Evolutionary conservation across 2,329 filamentous ascomycete species (phyloP).

Genomic region (Trichoderma sp.): DNA sequence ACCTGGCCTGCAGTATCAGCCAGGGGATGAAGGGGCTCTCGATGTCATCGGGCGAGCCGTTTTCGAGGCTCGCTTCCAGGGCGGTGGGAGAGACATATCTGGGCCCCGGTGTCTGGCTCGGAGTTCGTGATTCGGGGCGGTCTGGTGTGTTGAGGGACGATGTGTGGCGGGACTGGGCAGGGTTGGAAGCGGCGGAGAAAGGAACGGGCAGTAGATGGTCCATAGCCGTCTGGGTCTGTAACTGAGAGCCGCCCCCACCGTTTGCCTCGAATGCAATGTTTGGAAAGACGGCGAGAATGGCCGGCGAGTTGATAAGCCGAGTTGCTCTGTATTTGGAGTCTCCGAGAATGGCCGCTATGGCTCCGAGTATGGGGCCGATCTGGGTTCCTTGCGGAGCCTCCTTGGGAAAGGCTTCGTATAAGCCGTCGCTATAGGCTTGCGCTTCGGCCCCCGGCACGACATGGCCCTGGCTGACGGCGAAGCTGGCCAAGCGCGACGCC

Average conservation of each 20-base stretch:
- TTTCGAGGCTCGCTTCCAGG: constrained; percentile 40
- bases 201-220: constrained; percentile 66
- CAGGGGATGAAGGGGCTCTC: constrained; percentile 75
- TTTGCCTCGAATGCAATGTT: constrained; percentile 50
- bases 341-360: constrained; percentile 74
- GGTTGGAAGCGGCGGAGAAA: constrained; percentile 43
- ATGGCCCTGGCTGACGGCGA: constrained; percentile 67
- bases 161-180: constrained; percentile 34
- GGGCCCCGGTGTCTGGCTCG: constrained; percentile 37
- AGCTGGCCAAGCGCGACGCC: constrained; percentile 70
- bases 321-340: constrained; percentile 78
- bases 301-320: constrained; percentile 68
- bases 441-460: constrained; percentile 67
- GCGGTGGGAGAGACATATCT: constrained; percentile 38
- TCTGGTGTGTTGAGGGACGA: constrained; percentile 34
- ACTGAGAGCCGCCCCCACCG: constrained; percentile 40
- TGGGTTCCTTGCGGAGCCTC: constrained; percentile 61
- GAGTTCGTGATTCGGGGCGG: constrained; percentile 37
- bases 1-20: constrained; percentile 67
- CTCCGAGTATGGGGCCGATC: constrained; percentile 72
- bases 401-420: constrained; percentile 61
- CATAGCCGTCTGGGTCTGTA: constrained; percentile 57
- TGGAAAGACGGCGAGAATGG: constrained; percentile 70
- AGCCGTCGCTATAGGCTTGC: constrained; percentile 55
- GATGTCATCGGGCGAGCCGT: constrained; percentile 55